Evolutionary conservation across 75 land plant species (phyloP), one percentile per base, ranked within the genome.

Genomic region (Gnetum montanum): DNA sequence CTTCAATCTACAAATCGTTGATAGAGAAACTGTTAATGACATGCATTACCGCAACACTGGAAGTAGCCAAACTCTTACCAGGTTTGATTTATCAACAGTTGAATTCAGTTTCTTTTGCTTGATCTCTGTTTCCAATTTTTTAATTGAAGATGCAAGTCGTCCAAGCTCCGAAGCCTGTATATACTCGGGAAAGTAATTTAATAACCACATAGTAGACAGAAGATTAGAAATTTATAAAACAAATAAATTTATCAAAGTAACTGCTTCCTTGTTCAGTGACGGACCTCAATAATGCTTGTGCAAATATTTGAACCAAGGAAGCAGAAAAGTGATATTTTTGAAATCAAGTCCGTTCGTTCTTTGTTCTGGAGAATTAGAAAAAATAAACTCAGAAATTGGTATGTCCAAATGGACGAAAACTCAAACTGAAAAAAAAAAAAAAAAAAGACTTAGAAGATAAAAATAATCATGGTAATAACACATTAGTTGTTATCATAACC

Each of bases 281-380:
- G 49, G 37, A 84, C 89, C 89, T 85, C 89, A 56, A 81, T 58
- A 49, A 85, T 48, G 20, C 73, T 71, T 40, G 61, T 63, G 33
- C 79, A 73, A 27, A 60, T 12, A 29, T 79, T 74, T 33, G 81
- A 71, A 49, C 97, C 96, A 75, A 93, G 37, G 75, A 80, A 93
- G 49, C 98, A 93, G 63, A 68, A 93, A 18, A 93, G 72, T 10
- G 98, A 89, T 5, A 93, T 85, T 46, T 79, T 72, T 6, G 87
- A 70, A 54, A 93, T 50, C 38, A 77, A 66, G 26, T 93, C 90
- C 34, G 83, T 62, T 10, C 78, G 81, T 55, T 93, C 96, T 76
- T 82, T 85, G 65, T 82, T 85, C 98, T 91, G 55, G 10, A 54
- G 46, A 46, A n/a, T n/a, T n/a, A n/a, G n/a, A n/a, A n/a, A n/a